Conservation (phyloP, 1,284 basidiomycete genomes). For the Takashimella koratensis region DNA sequence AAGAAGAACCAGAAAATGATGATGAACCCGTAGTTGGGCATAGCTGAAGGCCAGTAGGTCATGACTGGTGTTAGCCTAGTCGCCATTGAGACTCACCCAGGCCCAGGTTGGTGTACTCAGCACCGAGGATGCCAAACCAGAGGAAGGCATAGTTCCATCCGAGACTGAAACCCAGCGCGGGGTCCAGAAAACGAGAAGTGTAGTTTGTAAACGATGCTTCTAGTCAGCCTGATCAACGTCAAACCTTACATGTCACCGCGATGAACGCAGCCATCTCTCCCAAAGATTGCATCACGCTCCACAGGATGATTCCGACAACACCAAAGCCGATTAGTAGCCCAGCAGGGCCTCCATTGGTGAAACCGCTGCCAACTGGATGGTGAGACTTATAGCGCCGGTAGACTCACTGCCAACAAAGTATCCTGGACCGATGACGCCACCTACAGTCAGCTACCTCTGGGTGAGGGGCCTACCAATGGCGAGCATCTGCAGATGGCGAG, state of each 20-base stretch:
- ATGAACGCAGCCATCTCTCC: conserved; percentile 26
- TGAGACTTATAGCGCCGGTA: not conserved
- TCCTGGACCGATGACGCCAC: conserved; percentile 6
- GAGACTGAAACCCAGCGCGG: conserved; percentile 17
- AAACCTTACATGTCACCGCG: too few species aligned
- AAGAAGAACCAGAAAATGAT: too few species aligned
- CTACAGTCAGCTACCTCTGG: too few species aligned
- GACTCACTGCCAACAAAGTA: conserved; percentile 4
- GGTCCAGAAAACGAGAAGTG: conserved; percentile 24
- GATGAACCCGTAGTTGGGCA: too few species aligned
- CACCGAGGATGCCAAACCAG: conserved; percentile 2
- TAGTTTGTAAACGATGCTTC: conserved; percentile 22
- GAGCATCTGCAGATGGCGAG: not conserved
- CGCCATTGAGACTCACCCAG: not conserved
- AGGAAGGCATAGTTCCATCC: conserved; percentile 32
- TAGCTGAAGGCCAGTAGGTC: too few species aligned
- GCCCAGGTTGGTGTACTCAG: not conserved
- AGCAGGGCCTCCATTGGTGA: conserved; percentile 19
- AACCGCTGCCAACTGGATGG: conserved; percentile 11
- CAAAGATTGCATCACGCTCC: conserved; percentile 23
- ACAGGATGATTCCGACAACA: conserved; percentile 21
- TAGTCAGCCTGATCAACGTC: too few species aligned
- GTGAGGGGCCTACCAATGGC: too few species aligned
- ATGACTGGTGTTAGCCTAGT: too few species aligned
- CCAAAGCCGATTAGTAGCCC: conserved; percentile 23